These are phyloP conservation scores for Diaporthe sp. DNA, from an alignment of 2,329 filamentous ascomycete species.

Conservation along the genomic window DNA sequence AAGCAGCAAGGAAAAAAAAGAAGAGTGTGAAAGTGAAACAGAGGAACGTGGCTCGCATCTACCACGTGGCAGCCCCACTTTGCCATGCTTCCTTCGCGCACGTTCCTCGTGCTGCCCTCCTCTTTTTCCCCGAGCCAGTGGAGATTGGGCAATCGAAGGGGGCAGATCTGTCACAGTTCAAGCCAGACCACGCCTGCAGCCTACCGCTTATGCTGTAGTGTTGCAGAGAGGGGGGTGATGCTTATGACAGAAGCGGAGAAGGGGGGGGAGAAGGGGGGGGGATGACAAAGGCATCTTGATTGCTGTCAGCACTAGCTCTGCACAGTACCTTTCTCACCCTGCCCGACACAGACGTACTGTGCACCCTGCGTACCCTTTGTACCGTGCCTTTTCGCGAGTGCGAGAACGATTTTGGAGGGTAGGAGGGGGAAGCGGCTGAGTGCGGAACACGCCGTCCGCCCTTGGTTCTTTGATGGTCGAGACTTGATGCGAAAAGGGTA, in stretches of 20 bases:
- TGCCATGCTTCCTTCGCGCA: conserved; percentile 33
- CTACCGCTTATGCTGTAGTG: not conserved
- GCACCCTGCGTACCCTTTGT: not conserved
- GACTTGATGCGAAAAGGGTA: conserved; percentile 19
- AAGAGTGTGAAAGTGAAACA: not conserved
- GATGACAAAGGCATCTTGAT: not conserved
- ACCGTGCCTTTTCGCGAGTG: not conserved
- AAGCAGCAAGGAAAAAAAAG: not conserved
- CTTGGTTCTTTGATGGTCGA: not conserved
- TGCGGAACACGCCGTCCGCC: conserved; percentile 15
- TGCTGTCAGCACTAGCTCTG: conserved; percentile 14
- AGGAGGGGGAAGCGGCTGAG: not conserved
- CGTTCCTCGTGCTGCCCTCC: conserved; percentile 12
- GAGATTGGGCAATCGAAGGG: conserved; percentile 19
- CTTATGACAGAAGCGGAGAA: not conserved
- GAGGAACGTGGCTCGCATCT: conserved; percentile 22
- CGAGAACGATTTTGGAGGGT: not conserved
- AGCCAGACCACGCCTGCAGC: not conserved
- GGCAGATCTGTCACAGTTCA: conserved; percentile 2
- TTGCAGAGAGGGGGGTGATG: not conserved
- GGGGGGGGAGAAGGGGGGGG: not conserved
- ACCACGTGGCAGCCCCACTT: conserved; percentile 37
- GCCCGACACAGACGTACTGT: not conserved
- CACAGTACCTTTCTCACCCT: not conserved
- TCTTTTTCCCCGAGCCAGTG: conserved; percentile 9